Evolutionary conservation across 2,329 filamentous ascomycete genomes (phyloP).

Genomic region (Delphinella strobiligena): DNA sequence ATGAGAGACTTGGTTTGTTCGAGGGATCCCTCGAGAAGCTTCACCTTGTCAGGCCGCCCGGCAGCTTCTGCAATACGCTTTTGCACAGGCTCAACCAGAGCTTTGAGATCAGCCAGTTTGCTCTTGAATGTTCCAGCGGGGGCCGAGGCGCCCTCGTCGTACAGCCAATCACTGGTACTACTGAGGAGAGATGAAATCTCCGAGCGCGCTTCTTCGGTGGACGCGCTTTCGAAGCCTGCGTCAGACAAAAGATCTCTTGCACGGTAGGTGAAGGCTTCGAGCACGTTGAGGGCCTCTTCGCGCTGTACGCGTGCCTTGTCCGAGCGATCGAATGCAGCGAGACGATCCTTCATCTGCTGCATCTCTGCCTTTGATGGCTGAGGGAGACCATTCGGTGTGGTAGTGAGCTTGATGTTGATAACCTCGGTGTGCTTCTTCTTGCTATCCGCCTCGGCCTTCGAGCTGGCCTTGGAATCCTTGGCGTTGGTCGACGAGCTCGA

Average conservation of each 20-base stretch:
- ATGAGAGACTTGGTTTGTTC: slow-evolving; percentile 60
- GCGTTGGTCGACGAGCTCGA: slow-evolving; percentile 28
- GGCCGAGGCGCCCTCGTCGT: slow-evolving; percentile 70
- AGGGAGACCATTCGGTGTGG: slow-evolving; percentile 35
- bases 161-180: slow-evolving; percentile 77
- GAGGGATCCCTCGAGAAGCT: slow-evolving; percentile 57
- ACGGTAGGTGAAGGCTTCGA: slow-evolving; percentile 90
- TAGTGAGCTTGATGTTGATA: slow-evolving; percentile 39
- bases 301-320: slow-evolving; percentile 65
- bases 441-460: slow-evolving; percentile 16
- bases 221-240: slow-evolving; percentile 58
- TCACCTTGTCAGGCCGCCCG: slow-evolving; percentile 58
- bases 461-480: slow-evolving; percentile 32
- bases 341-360: slow-evolving; percentile 47
- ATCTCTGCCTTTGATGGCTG: slow-evolving; percentile 50
- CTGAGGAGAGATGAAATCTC: slow-evolving; percentile 56
- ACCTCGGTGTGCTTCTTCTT: slow-evolving; percentile 38
- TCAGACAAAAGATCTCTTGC: slow-evolving; percentile 71
- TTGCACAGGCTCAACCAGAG: slow-evolving; percentile 65
- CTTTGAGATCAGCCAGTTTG: slow-evolving; percentile 64
- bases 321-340: slow-evolving; percentile 75
- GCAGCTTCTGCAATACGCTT: slow-evolving; percentile 60
- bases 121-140: slow-evolving; percentile 61
- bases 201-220: slow-evolving; percentile 55
- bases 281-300: slow-evolving; percentile 79